Evolutionary conservation across 306 rosid genomes (phyloP).

Genomic region (Citrullus mucosospermus): DNA sequence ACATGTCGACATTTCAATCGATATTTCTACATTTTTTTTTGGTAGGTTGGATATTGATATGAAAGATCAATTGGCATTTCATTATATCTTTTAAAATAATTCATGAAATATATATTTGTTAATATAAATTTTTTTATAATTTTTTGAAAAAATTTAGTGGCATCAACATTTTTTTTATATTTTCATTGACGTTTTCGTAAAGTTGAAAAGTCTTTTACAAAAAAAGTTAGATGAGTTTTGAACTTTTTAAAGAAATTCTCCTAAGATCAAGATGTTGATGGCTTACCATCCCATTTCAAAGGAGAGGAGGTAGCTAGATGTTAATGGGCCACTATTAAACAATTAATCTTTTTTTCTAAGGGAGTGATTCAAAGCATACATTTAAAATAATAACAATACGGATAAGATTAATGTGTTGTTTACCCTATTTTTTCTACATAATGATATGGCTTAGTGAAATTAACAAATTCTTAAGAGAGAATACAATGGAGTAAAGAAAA

Average conservation of each 20-base stretch:
- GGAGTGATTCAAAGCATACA: not conserved
- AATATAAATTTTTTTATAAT: no score
- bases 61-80: no score
- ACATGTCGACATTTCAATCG: no score
- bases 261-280: not conserved
- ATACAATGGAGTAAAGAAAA: not conserved
- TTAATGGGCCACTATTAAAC: not conserved
- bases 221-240: not conserved
- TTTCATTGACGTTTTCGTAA: no score
- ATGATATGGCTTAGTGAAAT: not conserved
- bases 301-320: not conserved
- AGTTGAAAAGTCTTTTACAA: no score
- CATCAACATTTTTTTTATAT: no score
- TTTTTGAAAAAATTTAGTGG: no score
- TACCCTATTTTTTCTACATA: not conserved
- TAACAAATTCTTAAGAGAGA: not conserved
- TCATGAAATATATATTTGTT: no score
- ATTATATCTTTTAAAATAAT: no score
- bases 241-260: not conserved
- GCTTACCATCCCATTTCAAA: not conserved
- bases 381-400: not conserved
- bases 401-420: not conserved
- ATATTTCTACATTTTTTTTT: no score
- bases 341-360: not conserved
- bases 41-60: no score